A percentile compares a stretch with the other conserved stretches of the same genome.
Evolutionary conservation across 1,284 basidiomycete species (phyloP).

Genomic region (Blastosporella zonata): DNA sequence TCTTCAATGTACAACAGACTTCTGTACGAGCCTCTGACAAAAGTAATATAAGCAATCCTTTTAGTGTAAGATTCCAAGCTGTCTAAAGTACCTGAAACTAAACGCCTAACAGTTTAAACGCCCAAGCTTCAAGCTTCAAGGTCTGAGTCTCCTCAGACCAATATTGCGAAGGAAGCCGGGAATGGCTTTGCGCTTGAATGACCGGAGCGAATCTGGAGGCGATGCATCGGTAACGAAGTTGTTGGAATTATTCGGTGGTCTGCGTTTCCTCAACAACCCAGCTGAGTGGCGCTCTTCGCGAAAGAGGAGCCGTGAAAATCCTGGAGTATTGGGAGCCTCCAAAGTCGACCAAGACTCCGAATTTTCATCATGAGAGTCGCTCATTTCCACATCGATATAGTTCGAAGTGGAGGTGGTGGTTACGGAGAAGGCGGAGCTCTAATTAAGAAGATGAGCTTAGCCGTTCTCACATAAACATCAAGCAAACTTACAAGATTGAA

Average conservation of each 20-base stretch:
- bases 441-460: neutral
- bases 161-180: slow-evolving; percentile 6
- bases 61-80: too few species aligned
- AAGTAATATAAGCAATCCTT: too few species aligned
- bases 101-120: too few species aligned
- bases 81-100: too few species aligned
- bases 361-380: slow-evolving; percentile 16
- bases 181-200: neutral
- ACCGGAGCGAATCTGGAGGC: neutral
- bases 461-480: neutral
- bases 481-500: slow-evolving; percentile 10
- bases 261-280: slow-evolving; percentile 7
- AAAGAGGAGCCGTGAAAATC: slow-evolving; percentile 2
- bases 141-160: neutral
- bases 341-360: slow-evolving; percentile 22
- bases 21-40: too few species aligned
- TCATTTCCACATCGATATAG: slow-evolving; percentile 21
- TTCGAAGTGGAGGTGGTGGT: slow-evolving; percentile 25
- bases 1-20: too few species aligned
- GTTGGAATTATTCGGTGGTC: slow-evolving; percentile 3
- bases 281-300: neutral
- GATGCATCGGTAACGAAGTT: neutral
- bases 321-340: slow-evolving; percentile 16
- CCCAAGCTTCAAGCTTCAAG: too few species aligned
- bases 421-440: slow-evolving; percentile 21